Evolutionary conservation across 805 yeast genomes (phyloP).

Genomic region (Barnettozyma pratensis): DNA sequence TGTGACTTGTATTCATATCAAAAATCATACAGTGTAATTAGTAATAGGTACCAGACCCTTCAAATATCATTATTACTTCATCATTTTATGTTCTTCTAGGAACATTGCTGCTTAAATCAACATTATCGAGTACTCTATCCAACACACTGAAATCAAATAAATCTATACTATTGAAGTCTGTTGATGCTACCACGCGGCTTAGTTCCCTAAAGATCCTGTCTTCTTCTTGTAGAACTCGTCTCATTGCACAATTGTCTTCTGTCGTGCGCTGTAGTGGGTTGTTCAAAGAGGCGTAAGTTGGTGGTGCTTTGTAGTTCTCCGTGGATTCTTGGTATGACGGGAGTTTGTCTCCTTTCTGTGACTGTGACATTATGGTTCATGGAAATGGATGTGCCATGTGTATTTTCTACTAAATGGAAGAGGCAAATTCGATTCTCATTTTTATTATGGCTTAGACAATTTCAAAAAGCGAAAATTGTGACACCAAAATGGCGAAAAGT

Average conservation of each 20-base stretch:
- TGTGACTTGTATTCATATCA: too few relatives aligned
- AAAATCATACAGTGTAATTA: too few relatives aligned
- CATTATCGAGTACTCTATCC: conserved; percentile 7
- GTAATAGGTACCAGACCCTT: too few relatives aligned
- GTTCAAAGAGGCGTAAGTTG: background rate
- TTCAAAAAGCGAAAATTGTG: background rate
- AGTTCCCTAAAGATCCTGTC: conserved; percentile 10
- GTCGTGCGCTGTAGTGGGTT: background rate
- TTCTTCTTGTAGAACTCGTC: background rate
- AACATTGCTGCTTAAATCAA: conserved; percentile 2
- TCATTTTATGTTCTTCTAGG: background rate
- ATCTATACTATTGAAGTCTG: conserved; percentile 16
- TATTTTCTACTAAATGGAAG: too few relatives aligned
- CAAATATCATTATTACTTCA: too few relatives aligned
- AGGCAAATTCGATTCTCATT: too few relatives aligned
- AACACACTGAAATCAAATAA: conserved; percentile 14
- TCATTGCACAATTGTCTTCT: background rate
- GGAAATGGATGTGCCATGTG: too few relatives aligned
- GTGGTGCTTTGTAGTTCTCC: background rate
- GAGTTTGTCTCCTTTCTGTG: too few relatives aligned
- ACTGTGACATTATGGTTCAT: too few relatives aligned
- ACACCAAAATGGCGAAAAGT: background rate
- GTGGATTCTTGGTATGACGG: too few relatives aligned
- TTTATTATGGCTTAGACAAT: too few relatives aligned
- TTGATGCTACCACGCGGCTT: conserved; percentile 9